Evolutionary conservation across 2,329 filamentous ascomycete genomes (phyloP), one percentile per base, ranked within the genome.

Genomic region (Botrytis fragariae): DNA sequence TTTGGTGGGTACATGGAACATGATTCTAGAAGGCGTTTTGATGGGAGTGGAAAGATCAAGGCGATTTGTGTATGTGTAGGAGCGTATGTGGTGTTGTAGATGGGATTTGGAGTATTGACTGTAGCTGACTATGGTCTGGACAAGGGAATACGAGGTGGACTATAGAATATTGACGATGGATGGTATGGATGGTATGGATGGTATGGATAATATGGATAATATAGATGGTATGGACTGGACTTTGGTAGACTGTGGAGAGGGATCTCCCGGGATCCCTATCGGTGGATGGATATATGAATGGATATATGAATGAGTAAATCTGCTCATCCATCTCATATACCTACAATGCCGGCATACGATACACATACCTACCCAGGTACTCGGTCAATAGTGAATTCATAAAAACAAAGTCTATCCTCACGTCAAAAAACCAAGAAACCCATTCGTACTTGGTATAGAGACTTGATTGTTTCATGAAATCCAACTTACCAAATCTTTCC

Each of bases 211-310:
- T n/a, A n/a, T n/a, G n/a, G n/a, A n/a, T n/a, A n/a, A n/a, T n/a
- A n/a, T n/a, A n/a, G n/a, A 39, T 42, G 59, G 35, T 18, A 39
- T 62, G 60, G 12, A 22, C 22, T 42, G 60, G 37, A 29, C 42
- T 65, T 5, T 35, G 42, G 62, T 65, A 42, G 42, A 16, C 48
- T 65, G 63, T 65, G 63, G 63, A 65, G 63, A 44, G 35, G 37
- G 63, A 48, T 65, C 63, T 65, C 44, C 63, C 29, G 63, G 63
- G 48, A n/a, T 65, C 10, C 63, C 37, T 35, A 20, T 45, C 8
- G 39, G 6, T 32, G 16, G 29, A 64, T 45, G 16, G 42, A 35
- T n/a, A n/a, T n/a, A 64, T 25, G 18, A 29, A 35, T 25, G 62
- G 10, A 64, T 20, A 10, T 9, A 35, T 18, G 20, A 8, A 48